Base-by-base conservation (phyloP, 768 basidiomycete genomes). In the Pilatotrama ljubarskyi region DNA sequence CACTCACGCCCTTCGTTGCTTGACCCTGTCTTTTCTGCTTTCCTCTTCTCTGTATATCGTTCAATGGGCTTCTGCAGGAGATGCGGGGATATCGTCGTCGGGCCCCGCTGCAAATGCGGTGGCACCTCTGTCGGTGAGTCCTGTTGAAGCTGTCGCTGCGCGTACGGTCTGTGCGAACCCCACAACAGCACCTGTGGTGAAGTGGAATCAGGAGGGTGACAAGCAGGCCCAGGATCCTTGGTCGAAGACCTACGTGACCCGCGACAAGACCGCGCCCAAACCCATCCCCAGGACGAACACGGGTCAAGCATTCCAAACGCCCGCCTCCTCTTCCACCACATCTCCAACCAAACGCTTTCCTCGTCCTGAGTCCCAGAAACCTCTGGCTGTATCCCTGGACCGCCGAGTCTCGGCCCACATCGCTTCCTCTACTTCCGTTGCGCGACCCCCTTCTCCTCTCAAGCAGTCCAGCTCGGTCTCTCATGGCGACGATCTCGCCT, bases 31-130 rank as follows among this genome's bases (percentile, higher is more conserved):
- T 49, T 43, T 44, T 55, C 42, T 47, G 22, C 46, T 44, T 46
- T 50, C 50, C 22, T 32, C 17, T 29, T 52, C 29, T 40, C 47
- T 56, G 40, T 59, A 44, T 35, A 62, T 26, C 36, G 51, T 25
- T 55, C 50, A 22, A 93, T 93, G 91, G 88, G 88, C 22, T 93
- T 93, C 68, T 94, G 92, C 76, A 82, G 89, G 59, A 80, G 90
- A 70, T 94, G 91, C 69, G 92, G 91, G 58, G 88, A 93, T 63
- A 91, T 94, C 59, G 90, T 93, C 32, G 69, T 78, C 36, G 84
- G 84, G 49, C 73, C 76, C 42, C 87, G 87, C 52, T 93, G 90
- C 73, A 87, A 83, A 73, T 94, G 91, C 72, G 91, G 92, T 64
- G 92, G 92, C 54, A 76, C 79, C 17, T 76, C 88, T 54, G 91